Evolutionary conservation across 768 basidiomycete genomes (phyloP), one percentile per base, ranked within the genome.

Genomic region (Mycena capillaripes): DNA sequence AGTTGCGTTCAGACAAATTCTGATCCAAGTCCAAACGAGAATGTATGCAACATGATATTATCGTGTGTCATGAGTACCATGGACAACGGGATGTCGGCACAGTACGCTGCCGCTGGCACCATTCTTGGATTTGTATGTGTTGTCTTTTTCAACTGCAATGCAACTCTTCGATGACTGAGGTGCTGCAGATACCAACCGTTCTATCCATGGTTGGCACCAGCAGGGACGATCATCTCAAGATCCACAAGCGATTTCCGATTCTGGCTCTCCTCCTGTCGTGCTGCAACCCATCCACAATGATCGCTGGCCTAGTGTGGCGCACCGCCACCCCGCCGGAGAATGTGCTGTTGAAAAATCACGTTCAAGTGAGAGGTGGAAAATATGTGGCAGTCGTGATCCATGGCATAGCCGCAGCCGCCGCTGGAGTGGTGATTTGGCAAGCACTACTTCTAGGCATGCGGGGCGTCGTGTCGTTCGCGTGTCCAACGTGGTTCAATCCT

Each of bases 181-280:
- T 25, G 19, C 6, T 63, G 27, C 48, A 63, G 61, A 63, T 63
- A 36, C 61, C 61, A n/a, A 63, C 61, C 48, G 38, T 63, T 21
- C n/a, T 63, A 27, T 63, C 48, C 25, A 63, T 63, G 61, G 23
- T 52, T 30, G 61, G 61, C 32, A 63, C 61, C 9, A 52, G 48
- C 48, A 48, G 61, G 48, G 61, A 63, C 10, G 61, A 63, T 38
- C 34, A 63, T 52, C 61, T 62, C 10, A 63, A 27, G 61, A 63
- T 63, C 27, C 61, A 63, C 61, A 63, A 63, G 44, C 61, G 34
- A 50, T 63, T 63, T n/a, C 61, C 61, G 6, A 29, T 64, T n/a
- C 63, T 64, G 3, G 63, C 63, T 42, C 36, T 64, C 50, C 50
- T 64, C 14, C 50, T 64, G 17, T 64, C 63, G 9, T 25, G 6